These are phyloP conservation scores for Cercospora zeae-maydis DNA, from an alignment of 2,329 filamentous ascomycete species.

Conservation along the genomic window DNA sequence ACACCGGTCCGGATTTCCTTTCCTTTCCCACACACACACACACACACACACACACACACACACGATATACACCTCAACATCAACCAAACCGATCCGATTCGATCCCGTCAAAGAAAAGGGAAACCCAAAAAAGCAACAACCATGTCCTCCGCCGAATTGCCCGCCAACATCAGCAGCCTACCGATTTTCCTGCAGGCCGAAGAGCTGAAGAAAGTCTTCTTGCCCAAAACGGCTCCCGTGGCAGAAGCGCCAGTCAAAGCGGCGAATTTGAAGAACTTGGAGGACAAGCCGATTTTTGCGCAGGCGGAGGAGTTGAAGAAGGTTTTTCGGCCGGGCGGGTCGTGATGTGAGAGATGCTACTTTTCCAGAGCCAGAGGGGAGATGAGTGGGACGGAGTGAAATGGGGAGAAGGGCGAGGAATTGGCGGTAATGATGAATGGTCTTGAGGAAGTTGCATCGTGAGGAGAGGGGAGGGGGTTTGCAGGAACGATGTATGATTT, in stretches of 20 bases:
- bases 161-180: background rate
- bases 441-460: no score
- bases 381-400: background rate
- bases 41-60: no score
- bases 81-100: no score
- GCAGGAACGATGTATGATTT: no score
- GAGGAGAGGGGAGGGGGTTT: no score
- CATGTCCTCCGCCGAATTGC: background rate
- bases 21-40: no score
- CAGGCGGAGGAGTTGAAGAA: slow-evolving; percentile 9
- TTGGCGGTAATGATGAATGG: no score
- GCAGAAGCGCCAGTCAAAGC: background rate
- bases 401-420: no score
- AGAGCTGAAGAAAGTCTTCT: background rate
- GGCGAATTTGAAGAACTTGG: background rate
- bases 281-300: background rate
- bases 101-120: no score
- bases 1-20: no score
- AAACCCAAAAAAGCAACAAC: background rate
- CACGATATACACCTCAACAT: no score
- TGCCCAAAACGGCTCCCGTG: background rate
- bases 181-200: background rate
- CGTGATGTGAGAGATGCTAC: background rate
- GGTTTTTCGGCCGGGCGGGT: background rate
- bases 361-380: no score